These are phyloP conservation scores for Elsinoe necatrix DNA, from an alignment of 2,329 filamentous ascomycete genomes.

Conservation along the genomic window DNA sequence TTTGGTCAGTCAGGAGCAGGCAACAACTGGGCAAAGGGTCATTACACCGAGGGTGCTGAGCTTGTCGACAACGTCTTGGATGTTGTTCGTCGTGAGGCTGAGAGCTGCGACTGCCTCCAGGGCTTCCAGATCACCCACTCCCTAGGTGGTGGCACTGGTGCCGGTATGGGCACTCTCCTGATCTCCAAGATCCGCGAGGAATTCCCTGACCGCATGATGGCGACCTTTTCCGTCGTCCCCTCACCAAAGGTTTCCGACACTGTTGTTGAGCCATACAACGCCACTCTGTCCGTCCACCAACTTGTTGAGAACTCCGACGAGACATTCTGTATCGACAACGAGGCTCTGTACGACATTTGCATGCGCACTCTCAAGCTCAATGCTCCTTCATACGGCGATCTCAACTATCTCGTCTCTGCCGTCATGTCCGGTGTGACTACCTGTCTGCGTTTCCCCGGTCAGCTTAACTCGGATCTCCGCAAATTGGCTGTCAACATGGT, in stretches of 20 bases:
- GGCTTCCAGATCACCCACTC: slow-evolving; percentile 99
- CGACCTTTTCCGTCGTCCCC: slow-evolving; percentile 97
- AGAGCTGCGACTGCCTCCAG: slow-evolving; percentile 98
- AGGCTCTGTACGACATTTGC: slow-evolving; percentile 99
- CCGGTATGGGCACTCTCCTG: slow-evolving; percentile 98
- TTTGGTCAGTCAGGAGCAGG: slow-evolving; percentile 99
- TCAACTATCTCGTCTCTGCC: slow-evolving; percentile 98
- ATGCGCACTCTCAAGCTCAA: slow-evolving; percentile 99
- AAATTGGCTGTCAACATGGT: slow-evolving; percentile 99
- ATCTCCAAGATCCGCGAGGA: slow-evolving; percentile 99
- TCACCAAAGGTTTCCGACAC: slow-evolving; percentile 99
- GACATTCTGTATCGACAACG: slow-evolving; percentile 99
- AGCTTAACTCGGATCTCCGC: slow-evolving; percentile 99
- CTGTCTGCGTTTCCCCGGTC: slow-evolving; percentile 96
- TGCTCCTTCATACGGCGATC: slow-evolving; percentile 96
- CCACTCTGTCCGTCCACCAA: slow-evolving; percentile 97
- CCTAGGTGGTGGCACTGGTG: slow-evolving; percentile 98
- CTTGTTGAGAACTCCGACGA: slow-evolving; percentile 99
- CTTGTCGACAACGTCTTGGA: slow-evolving; percentile 97
- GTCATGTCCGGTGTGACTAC: slow-evolving; percentile 99
- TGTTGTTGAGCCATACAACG: slow-evolving; percentile 99
- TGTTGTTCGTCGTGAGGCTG: slow-evolving; percentile 96
- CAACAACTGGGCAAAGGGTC: slow-evolving; percentile 99
- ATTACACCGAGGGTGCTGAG: slow-evolving; percentile 99
- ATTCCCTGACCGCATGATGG: slow-evolving; percentile 99